Conservation (phyloP, 1,139 yeast species). For the Yamadazyma blattariae region DNA sequence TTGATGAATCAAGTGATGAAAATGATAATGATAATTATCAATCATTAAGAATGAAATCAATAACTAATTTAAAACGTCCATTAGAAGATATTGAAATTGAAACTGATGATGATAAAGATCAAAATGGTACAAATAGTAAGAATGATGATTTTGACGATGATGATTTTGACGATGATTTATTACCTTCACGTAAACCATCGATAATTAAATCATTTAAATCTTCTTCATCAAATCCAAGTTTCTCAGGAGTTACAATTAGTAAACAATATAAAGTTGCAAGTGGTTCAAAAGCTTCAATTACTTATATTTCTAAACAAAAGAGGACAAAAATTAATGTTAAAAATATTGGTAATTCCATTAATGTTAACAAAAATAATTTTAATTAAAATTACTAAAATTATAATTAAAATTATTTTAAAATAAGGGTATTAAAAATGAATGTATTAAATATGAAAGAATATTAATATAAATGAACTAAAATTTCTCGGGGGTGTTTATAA, state of each 20-base stretch:
- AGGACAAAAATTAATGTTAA: slow-evolving; percentile 6
- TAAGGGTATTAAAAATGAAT: too few species aligned
- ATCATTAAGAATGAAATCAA: slow-evolving; percentile 46
- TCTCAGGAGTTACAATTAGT: slow-evolving; percentile 55
- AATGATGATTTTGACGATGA: slow-evolving; percentile 19
- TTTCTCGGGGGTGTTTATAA: not conserved
- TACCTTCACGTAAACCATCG: slow-evolving; percentile 46
- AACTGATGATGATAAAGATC: slow-evolving; percentile 13
- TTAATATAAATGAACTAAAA: too few species aligned
- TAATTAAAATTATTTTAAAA: too few species aligned
- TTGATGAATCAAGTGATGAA: slow-evolving; percentile 2
- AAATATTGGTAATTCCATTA: slow-evolving; percentile 3
- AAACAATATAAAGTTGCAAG: slow-evolving; percentile 56
- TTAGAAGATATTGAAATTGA: slow-evolving; percentile 16
- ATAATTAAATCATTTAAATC: slow-evolving; percentile 47
- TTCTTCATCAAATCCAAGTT: slow-evolving; percentile 32
- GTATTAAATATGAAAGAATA: too few species aligned
- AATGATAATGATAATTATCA: slow-evolving; percentile 46
- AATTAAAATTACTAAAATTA: slow-evolving; percentile 1
- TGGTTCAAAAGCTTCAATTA: slow-evolving; percentile 58
- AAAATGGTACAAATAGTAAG: slow-evolving; percentile 8
- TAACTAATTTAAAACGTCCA: slow-evolving; percentile 21
- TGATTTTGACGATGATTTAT: slow-evolving; percentile 29
- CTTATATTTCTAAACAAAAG: slow-evolving; percentile 44
- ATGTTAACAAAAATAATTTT: slow-evolving; percentile 5